phyloP scores from a whole-genome alignment of 106 monocot species.

The Apostasia shenzhenica region DNA sequence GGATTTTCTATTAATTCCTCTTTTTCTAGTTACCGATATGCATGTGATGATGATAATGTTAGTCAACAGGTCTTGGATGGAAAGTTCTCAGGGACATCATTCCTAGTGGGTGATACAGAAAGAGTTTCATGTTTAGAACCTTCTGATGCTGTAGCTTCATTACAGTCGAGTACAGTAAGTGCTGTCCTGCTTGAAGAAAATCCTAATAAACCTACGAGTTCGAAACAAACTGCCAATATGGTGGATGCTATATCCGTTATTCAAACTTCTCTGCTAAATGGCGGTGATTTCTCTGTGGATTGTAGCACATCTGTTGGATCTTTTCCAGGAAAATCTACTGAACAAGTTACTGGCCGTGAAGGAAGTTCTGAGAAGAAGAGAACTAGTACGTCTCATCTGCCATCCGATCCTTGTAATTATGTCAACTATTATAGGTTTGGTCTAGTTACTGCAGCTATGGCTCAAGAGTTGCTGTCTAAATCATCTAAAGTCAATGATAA shows the following conservation, averaged over 20 bases:
- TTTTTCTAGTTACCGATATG: slow-evolving; percentile 7
- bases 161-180: slow-evolving; percentile 8
- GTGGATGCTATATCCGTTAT: slow-evolving; percentile 4
- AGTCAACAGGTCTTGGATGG: slow-evolving; percentile 1
- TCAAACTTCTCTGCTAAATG: slow-evolving; percentile 11
- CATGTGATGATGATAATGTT: neutral
- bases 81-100: neutral
- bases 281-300: slow-evolving; percentile 6
- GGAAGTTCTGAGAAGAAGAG: slow-evolving; percentile 14
- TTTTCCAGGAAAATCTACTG: slow-evolving; percentile 11
- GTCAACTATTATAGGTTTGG: slow-evolving; percentile 82
- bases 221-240: slow-evolving; percentile 6
- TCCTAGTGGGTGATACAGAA: no score
- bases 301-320: slow-evolving; percentile 1
- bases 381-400: slow-evolving; percentile 14
- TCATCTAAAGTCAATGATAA: slow-evolving; percentile 27
- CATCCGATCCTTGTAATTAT: slow-evolving; percentile 44
- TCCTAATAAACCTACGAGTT: neutral
- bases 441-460: slow-evolving; percentile 52
- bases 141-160: slow-evolving; percentile 10
- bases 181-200: neutral
- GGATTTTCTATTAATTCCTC: slow-evolving; percentile 12
- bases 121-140: neutral
- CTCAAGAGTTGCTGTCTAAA: slow-evolving; percentile 46
- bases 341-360: slow-evolving; percentile 7